phyloP scores from a whole-genome alignment of 345 rosid species.

The Populus tremula region DNA sequence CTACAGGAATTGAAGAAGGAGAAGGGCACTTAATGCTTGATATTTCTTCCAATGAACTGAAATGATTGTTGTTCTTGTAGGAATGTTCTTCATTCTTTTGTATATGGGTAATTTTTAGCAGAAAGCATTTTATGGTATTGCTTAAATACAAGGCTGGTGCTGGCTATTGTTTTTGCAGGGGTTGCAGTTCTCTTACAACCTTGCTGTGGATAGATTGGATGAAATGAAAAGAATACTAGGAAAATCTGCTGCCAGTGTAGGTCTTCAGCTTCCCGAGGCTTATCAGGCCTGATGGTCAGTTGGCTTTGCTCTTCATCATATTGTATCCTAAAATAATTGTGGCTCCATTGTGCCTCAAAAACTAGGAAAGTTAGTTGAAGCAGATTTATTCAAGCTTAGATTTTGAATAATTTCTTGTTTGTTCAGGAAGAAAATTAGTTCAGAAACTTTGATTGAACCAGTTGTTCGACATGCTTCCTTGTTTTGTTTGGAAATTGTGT shows the following conservation, averaged over 20 bases:
- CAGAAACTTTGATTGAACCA: not conserved
- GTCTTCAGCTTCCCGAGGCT: constrained; percentile 82
- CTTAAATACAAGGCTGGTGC: not conserved
- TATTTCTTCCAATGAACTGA: not conserved
- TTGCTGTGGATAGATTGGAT: constrained; percentile 78
- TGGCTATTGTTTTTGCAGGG: constrained; percentile 44
- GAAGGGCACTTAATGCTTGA: not conserved
- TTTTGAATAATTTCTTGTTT: not conserved
- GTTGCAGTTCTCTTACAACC: constrained; percentile 77
- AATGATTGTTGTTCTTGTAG: not conserved
- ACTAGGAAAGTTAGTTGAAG: not conserved
- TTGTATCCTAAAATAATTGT: not conserved
- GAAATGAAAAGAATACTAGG: constrained; percentile 71
- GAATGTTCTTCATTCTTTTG: not conserved
- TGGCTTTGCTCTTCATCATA: not conserved
- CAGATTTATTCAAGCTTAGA: not conserved
- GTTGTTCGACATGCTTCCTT: not conserved
- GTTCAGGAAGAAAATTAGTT: not conserved
- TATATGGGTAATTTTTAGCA: not conserved
- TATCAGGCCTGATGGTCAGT: constrained; percentile 53
- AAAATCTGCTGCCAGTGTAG: constrained; percentile 91
- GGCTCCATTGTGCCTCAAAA: not conserved
- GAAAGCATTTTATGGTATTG: not conserved
- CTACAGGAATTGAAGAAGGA: not conserved
- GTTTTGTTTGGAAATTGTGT: not conserved